phyloP scores from a whole-genome alignment of 2,329 filamentous ascomycete species.

The Phialophora tarda region DNA sequence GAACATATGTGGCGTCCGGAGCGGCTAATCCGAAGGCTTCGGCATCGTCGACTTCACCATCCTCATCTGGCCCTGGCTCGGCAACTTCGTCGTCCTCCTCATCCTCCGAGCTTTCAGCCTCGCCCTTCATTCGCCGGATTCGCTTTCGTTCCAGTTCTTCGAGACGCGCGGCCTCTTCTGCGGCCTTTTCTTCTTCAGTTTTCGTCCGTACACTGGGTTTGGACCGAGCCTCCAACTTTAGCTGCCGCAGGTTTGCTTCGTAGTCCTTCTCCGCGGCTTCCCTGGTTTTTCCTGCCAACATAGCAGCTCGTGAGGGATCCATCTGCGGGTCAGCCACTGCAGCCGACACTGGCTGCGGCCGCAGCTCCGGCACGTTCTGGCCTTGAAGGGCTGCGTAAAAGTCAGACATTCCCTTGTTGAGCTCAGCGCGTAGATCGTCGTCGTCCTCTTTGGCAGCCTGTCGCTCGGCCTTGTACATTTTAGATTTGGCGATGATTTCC shows the following conservation, averaged over 20 bases:
- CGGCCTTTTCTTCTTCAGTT: constrained; percentile 83
- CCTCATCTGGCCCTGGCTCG: constrained; percentile 57
- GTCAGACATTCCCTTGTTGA: constrained; percentile 81
- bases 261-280: constrained; percentile 82
- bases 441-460: constrained; percentile 93
- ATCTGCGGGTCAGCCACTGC: constrained; percentile 56
- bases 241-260: constrained; percentile 78
- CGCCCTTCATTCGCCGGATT: constrained; percentile 83
- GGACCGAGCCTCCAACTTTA: constrained; percentile 83
- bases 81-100: constrained; percentile 45
- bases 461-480: constrained; percentile 90
- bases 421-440: constrained; percentile 79
- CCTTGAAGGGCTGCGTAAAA: constrained; percentile 73
- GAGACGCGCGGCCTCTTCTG: constrained; percentile 76
- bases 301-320: constrained; percentile 67
- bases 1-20: constrained; percentile 42
- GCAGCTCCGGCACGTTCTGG: constrained; percentile 59
- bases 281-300: constrained; percentile 66
- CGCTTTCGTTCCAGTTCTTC: constrained; percentile 83
- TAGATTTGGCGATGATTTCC: constrained; percentile 96
- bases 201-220: constrained; percentile 86
- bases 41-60: constrained; percentile 60
- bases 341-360: constrained; percentile 55
- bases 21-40: constrained; percentile 68
- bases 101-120: constrained; percentile 71